These are phyloP conservation scores for Cenchrus fungigraminus DNA, from an alignment of 176 grass and related monocot genomes.

Conservation along the genomic window DNA sequence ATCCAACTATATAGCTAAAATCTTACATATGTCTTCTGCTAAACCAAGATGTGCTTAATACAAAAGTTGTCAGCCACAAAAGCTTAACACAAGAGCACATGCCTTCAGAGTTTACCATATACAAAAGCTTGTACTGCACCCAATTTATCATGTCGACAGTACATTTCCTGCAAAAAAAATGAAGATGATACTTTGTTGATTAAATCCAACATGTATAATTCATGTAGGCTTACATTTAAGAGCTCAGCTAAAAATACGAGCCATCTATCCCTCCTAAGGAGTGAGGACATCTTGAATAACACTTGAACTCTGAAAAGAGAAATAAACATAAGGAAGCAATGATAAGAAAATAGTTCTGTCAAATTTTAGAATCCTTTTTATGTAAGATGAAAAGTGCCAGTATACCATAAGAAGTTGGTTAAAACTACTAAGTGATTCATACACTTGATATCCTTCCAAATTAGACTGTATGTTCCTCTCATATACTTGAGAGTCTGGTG, in stretches of 20 bases:
- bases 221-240: not conserved
- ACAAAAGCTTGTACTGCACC: too few species aligned
- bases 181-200: not conserved
- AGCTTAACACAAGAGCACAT: too few species aligned
- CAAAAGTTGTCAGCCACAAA: too few species aligned
- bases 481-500: not conserved
- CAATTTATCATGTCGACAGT: not conserved
- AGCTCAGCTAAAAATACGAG: not conserved
- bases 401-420: not conserved
- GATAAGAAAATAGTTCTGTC: not conserved
- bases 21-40: too few species aligned
- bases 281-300: not conserved
- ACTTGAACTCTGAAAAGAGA: not conserved
- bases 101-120: too few species aligned
- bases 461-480: not conserved
- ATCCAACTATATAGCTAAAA: too few species aligned
- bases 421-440: not conserved
- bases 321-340: not conserved
- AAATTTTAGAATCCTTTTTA: not conserved
- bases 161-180: not conserved
- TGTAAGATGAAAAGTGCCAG: not conserved
- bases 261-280: not conserved
- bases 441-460: not conserved
- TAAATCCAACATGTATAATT: not conserved
- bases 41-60: too few species aligned